Evolutionary conservation across 371 early-diverging fungal species (phyloP).

Genomic region (Mucor saturninus): DNA sequence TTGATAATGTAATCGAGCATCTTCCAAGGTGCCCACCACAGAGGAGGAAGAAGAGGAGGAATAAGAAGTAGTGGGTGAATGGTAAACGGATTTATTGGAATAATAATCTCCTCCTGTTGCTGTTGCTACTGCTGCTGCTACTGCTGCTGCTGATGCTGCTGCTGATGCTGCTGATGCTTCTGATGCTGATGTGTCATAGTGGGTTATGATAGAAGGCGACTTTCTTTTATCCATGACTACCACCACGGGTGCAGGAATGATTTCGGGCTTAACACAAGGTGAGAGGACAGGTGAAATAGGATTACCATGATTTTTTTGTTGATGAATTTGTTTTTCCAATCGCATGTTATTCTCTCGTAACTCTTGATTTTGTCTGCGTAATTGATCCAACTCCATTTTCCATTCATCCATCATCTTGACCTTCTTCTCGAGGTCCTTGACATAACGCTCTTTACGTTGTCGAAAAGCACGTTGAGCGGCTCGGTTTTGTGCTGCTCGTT

Average conservation of each 20-base stretch:
- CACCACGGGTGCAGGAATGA: constrained; percentile 8
- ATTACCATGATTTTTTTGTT: constrained; percentile 7
- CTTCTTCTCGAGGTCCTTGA: constrained; percentile 63
- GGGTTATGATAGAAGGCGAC: too few relatives aligned
- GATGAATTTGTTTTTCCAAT: constrained; percentile 19
- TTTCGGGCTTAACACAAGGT: neutral
- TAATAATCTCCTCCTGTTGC: too few relatives aligned
- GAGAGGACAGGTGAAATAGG: constrained; percentile 1
- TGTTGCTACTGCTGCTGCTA: too few relatives aligned
- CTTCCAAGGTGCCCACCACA: too few relatives aligned
- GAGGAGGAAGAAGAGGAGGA: constrained; percentile 6
- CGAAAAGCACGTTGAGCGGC: constrained; percentile 76
- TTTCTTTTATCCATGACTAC: constrained; percentile 9
- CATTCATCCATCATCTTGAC: constrained; percentile 24
- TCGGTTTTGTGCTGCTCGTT: constrained; percentile 67
- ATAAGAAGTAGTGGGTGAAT: constrained; percentile 20
- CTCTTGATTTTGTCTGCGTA: constrained; percentile 26
- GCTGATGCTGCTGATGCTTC: too few relatives aligned
- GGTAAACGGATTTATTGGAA: constrained; percentile 11
- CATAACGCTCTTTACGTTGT: constrained; percentile 71
- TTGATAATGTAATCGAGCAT: too few relatives aligned
- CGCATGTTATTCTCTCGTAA: constrained; percentile 2
- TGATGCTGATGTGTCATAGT: too few relatives aligned
- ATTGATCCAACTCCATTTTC: constrained; percentile 19
- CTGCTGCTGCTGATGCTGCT: too few relatives aligned